Conservation (phyloP, 2,329 filamentous ascomycete species). For the Colletotrichum sp. region DNA sequence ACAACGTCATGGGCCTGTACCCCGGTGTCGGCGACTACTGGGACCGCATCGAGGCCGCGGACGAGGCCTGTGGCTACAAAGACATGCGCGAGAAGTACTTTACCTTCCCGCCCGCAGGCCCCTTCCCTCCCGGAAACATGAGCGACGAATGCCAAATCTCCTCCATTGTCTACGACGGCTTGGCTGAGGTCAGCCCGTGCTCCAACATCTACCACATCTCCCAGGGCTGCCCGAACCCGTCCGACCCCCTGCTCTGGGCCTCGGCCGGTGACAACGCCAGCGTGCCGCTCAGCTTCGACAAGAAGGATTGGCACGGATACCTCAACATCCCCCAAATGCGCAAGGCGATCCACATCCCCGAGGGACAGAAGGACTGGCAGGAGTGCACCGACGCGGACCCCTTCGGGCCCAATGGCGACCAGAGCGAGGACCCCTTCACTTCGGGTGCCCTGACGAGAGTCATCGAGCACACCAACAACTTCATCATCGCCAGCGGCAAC, state of each 20-base stretch:
- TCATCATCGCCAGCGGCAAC: conserved; percentile 75
- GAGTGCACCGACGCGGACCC: conserved; percentile 50
- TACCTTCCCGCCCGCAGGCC: conserved; percentile 70
- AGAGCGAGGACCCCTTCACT: conserved; percentile 46
- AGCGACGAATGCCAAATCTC: conserved; percentile 59
- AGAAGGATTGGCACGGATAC: conserved; percentile 63
- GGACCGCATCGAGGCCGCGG: conserved; percentile 54
- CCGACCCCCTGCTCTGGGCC: conserved; percentile 73
- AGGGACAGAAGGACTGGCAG: conserved; percentile 29
- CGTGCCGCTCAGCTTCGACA: conserved; percentile 62
- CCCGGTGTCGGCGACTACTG: conserved; percentile 49
- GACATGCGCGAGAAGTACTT: conserved; percentile 65
- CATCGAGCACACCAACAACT: conserved; percentile 75
- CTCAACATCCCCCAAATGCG: conserved; percentile 76
- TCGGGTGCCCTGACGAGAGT: conserved; percentile 70
- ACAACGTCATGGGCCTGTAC: conserved; percentile 67
- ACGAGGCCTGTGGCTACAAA: conserved; percentile 68
- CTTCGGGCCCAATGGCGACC: conserved; percentile 40
- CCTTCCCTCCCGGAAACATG: conserved; percentile 50
- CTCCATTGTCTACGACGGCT: conserved; percentile 57
- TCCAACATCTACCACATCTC: conserved; percentile 80
- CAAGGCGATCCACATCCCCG: conserved; percentile 69
- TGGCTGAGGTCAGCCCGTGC: conserved; percentile 71
- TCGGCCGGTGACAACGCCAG: conserved; percentile 42
- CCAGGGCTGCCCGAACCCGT: conserved; percentile 72